Evolutionary conservation across 2,329 filamentous ascomycete species (phyloP).

Genomic region (Zymoseptoria tritici): DNA sequence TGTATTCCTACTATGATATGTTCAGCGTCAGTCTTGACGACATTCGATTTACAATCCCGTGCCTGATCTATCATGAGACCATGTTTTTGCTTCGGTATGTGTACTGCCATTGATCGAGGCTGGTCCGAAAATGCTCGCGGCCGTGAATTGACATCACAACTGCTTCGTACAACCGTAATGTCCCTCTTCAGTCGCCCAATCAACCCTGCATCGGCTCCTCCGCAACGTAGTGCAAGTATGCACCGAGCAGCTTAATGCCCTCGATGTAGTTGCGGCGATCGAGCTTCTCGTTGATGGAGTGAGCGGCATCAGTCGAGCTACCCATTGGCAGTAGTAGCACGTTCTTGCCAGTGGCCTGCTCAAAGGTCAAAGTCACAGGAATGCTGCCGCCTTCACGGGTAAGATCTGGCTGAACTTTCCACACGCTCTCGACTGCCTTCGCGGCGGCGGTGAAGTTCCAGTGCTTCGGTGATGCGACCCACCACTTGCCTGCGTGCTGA

Average conservation of each 20-base stretch:
- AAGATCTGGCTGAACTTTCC: slow-evolving; percentile 86
- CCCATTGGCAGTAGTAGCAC: slow-evolving; percentile 94
- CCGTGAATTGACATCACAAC: background rate
- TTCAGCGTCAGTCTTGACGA: background rate
- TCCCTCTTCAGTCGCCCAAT: background rate
- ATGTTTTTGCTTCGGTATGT: background rate
- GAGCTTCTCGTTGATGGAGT: slow-evolving; percentile 97
- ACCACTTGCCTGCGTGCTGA: slow-evolving; percentile 95
- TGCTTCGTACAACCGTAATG: background rate
- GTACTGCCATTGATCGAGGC: background rate
- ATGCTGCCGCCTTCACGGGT: slow-evolving; percentile 96
- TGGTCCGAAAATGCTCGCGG: background rate
- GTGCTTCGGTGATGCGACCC: slow-evolving; percentile 94
- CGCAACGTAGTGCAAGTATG: slow-evolving; percentile 92
- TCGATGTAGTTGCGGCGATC: slow-evolving; percentile 97
- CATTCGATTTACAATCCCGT: background rate
- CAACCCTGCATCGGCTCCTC: slow-evolving; percentile 59
- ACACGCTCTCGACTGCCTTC: slow-evolving; percentile 95
- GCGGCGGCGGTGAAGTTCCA: slow-evolving; percentile 95
- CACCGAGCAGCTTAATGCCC: slow-evolving; percentile 89
- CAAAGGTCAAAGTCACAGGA: slow-evolving; percentile 92
- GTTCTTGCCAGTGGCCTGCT: slow-evolving; percentile 97
- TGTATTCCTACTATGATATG: background rate
- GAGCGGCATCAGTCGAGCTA: slow-evolving; percentile 88
- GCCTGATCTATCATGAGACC: background rate